Evolutionary conservation across 2,329 filamentous ascomycete species (phyloP).

Genomic region (Trichophyton mentagrophytes): DNA sequence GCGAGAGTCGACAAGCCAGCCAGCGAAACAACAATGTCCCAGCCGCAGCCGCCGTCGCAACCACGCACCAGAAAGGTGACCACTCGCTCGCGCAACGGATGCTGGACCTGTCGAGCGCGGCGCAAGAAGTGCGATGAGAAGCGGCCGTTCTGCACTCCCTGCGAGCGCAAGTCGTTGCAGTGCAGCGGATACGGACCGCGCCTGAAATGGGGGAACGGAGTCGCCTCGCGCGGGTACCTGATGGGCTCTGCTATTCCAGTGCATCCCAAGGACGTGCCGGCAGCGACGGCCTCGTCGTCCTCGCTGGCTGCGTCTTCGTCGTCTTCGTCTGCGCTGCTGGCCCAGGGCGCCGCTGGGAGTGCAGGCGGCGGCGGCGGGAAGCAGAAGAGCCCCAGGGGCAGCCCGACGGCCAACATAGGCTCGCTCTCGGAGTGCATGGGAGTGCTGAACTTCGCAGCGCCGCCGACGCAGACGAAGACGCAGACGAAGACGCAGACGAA

Average conservation of each 20-base stretch:
- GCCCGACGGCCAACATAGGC: neutral
- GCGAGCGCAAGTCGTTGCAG: slow-evolving; percentile 9
- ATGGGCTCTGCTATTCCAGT: slow-evolving; percentile 9
- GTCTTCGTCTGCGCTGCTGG: neutral
- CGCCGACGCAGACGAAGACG: neutral
- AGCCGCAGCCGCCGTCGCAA: neutral
- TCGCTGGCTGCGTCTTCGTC: neutral
- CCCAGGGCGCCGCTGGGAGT: neutral
- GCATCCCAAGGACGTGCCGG: neutral
- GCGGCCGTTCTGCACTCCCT: slow-evolving; percentile 10
- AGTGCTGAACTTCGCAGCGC: neutral
- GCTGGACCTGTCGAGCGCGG: slow-evolving; percentile 12
- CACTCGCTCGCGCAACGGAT: slow-evolving; percentile 12
- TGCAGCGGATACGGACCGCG: slow-evolving; percentile 11
- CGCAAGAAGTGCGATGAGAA: slow-evolving; percentile 13
- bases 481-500: too few relatives aligned
- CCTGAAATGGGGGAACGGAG: slow-evolving; percentile 12
- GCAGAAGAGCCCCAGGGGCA: neutral
- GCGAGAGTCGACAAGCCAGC: too few relatives aligned
- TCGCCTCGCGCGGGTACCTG: slow-evolving; percentile 10
- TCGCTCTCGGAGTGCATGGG: slow-evolving; percentile 1
- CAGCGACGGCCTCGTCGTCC: neutral
- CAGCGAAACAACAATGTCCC: neutral
- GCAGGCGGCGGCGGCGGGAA: neutral
- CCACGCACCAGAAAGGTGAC: slow-evolving; percentile 3